Evolutionary conservation across 108 stramenopile species (phyloP), one percentile per base, ranked within the genome.

Genomic region (Chaetoceros tenuissimus): DNA sequence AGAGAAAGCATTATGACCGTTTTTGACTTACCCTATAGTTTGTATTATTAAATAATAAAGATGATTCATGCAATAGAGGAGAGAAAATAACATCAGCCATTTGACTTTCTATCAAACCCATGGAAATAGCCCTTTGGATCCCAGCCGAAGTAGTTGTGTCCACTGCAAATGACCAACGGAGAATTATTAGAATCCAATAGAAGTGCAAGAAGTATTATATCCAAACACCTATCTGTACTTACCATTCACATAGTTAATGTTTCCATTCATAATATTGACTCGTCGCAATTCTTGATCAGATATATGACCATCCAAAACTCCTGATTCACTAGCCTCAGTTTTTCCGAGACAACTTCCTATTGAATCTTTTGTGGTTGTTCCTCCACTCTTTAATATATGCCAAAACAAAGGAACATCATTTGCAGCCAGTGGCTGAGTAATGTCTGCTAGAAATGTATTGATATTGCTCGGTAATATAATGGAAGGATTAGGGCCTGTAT

Each of bases 91-190:
- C 64, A 60, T 74, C 68, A 19, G 78, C 78, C 27, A 79, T 56
- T 44, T 68, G 67, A 19, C 74, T 62, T 51, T 79, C 74, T 5
- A 74, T 74, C 62, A 79, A 79, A 23, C 78, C 78, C 78, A 79
- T 72, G 2, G 46, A 28, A 24, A 65, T 71, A 29, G 78, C 78
- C 10, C 78, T 47, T 56, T 64, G 60, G 49, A 79, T 75, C 1
- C 78, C 78, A 10, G 53, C 71, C 3, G 69, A 71, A 13, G 78
- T 79, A 18, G 74, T 75, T 13, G 67, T 72, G 51, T 79, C 78
- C 29, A 79, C 75, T n/a, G n/a, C n/a, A n/a, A 55, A 75, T 79
- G 16, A 79, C 78, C 48, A 79, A 79, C 0, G 78, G 78, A 21
- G 61, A 63, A 16, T 71, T 61, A 62, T 79, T n/a, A n/a, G n/a